Evolutionary conservation across 495 filamentous ascomycete genomes (phyloP).

Genomic region (Penicillium fimorum): DNA sequence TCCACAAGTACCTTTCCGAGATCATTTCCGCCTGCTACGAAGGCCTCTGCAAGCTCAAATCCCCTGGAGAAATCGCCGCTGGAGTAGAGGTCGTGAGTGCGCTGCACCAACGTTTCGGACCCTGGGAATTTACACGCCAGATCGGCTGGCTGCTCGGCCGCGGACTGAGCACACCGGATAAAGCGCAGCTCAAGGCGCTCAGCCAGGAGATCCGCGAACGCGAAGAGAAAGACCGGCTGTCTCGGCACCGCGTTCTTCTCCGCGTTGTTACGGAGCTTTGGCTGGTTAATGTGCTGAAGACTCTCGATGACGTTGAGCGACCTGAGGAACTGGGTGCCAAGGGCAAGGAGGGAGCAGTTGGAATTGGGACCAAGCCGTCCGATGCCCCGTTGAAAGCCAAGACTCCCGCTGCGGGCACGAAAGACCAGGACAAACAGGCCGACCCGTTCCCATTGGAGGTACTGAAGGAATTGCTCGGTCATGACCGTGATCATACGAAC

Average conservation of each 20-base stretch:
- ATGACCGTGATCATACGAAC: conserved; percentile 90
- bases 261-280: conserved; percentile 93
- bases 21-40: conserved; percentile 98
- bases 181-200: conserved; percentile 74
- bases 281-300: conserved; percentile 85
- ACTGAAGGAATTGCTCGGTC: conserved; percentile 89
- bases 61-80: conserved; percentile 82
- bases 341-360: conserved; percentile 57
- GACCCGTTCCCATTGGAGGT: conserved; percentile 96
- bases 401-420: conserved; percentile 18
- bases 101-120: conserved; percentile 93
- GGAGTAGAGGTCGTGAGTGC: conserved; percentile 92
- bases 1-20: conserved; percentile 97
- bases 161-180: conserved; percentile 89
- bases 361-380: conserved; percentile 49
- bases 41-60: conserved; percentile 87
- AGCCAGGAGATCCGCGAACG: conserved; percentile 80
- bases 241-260: conserved; percentile 80
- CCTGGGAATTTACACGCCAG: conserved; percentile 83
- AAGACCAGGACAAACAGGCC: conserved; percentile 46
- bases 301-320: conserved; percentile 81
- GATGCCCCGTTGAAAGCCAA: conserved; percentile 53
- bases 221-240: conserved; percentile 91
- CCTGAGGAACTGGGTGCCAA: conserved; percentile 78
- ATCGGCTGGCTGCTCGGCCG: conserved; percentile 92